Evolutionary conservation across 257 asterid genomes (phyloP).

Genomic region (Handroanthus guayacan): DNA sequence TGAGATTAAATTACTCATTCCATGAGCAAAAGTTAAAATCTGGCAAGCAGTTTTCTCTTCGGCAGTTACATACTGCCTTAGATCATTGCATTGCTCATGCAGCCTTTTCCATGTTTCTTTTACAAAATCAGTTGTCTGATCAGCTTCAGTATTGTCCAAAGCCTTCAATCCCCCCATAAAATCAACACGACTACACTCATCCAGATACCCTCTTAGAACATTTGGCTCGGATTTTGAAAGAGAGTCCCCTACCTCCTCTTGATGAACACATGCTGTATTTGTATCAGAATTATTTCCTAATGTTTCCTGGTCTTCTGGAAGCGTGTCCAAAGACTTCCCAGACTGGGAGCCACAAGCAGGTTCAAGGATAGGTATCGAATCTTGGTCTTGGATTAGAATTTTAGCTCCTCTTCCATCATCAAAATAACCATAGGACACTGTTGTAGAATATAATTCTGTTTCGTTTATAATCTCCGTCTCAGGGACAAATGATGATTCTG

Average conservation of each 20-base stretch:
- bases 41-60: slow-evolving; percentile 70
- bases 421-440: slow-evolving; percentile 60
- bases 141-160: slow-evolving; percentile 41
- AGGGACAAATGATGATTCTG: slow-evolving; percentile 74
- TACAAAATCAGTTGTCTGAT: slow-evolving; percentile 47
- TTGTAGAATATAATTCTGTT: slow-evolving; percentile 54
- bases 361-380: slow-evolving; percentile 39
- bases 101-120: slow-evolving; percentile 80
- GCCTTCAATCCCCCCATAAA: slow-evolving; percentile 46
- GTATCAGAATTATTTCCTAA: slow-evolving; percentile 45
- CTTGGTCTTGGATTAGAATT: slow-evolving; percentile 43
- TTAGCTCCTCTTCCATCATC: slow-evolving; percentile 43
- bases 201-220: slow-evolving; percentile 61
- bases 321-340: slow-evolving; percentile 32
- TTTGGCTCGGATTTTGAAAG: slow-evolving; percentile 52
- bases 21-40: slow-evolving; percentile 53
- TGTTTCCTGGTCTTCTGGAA: slow-evolving; percentile 41
- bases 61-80: slow-evolving; percentile 55
- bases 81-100: slow-evolving; percentile 50
- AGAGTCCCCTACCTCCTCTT: slow-evolving; percentile 75
- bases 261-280: slow-evolving; percentile 37
- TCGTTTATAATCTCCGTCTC: slow-evolving; percentile 62
- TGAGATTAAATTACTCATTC: slow-evolving; percentile 69
- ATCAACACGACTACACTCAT: slow-evolving; percentile 88
- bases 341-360: slow-evolving; percentile 36